These are phyloP conservation scores for Acanthamoeba healyi DNA, from an alignment of 208 protist genomes.

Conservation along the genomic window DNA sequence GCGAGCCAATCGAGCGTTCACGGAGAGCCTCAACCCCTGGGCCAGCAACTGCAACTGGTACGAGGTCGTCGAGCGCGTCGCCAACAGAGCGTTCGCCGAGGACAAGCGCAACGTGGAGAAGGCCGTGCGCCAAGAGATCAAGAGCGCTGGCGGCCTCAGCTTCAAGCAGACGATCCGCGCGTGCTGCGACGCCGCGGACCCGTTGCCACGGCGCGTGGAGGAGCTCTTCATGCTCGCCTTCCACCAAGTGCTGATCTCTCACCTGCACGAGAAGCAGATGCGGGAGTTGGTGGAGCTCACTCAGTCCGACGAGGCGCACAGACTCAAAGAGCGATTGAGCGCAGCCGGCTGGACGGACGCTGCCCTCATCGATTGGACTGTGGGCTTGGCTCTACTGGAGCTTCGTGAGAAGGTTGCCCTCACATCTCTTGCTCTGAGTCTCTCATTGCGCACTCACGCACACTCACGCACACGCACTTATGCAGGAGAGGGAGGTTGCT, in stretches of 20 bases:
- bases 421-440: too few relatives aligned
- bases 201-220: not conserved
- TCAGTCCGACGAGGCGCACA: not conserved
- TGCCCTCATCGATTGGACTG: not conserved
- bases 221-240: not conserved
- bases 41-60: slow-evolving; percentile 2
- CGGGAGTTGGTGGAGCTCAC: too few relatives aligned
- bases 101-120: not conserved
- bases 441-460: not conserved
- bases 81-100: not conserved
- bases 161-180: not conserved
- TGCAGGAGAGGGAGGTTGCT: not conserved
- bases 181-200: not conserved
- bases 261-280: not conserved
- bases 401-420: not conserved
- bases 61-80: not conserved
- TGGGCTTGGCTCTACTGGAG: not conserved
- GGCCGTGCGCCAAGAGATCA: not conserved
- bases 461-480: not conserved
- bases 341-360: not conserved
- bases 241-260: not conserved
- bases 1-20: not conserved
- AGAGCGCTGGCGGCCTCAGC: not conserved
- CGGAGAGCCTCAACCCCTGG: not conserved
- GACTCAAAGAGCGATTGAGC: not conserved